Conservation (phyloP, 1,139 yeast species). For the Taphrina deformans region DNA sequence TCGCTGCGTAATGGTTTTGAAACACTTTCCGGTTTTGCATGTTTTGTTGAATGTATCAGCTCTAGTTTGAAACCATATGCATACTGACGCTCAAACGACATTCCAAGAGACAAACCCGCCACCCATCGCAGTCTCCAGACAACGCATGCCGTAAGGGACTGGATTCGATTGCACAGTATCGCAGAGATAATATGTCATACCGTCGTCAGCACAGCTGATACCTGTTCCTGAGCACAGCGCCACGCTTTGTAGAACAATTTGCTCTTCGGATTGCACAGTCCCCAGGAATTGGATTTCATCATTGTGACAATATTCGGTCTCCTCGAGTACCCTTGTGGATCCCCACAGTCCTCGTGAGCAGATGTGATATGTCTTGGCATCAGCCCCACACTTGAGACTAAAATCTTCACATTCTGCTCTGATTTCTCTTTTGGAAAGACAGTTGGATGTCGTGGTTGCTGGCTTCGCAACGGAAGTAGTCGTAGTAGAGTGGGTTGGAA, state of each 20-base stretch:
- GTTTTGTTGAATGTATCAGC: too few relatives aligned
- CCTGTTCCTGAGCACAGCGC: slow-evolving; percentile 18
- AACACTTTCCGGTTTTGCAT: neutral
- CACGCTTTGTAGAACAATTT: neutral
- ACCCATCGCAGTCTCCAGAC: neutral
- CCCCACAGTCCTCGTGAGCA: slow-evolving; percentile 20
- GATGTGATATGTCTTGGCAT: neutral
- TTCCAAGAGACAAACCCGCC: slow-evolving; percentile 21
- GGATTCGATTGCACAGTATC: neutral
- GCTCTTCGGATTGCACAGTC: neutral
- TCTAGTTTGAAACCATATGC: neutral
- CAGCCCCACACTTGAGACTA: slow-evolving; percentile 9
- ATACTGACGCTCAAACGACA: neutral
- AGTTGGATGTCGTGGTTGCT: slow-evolving; percentile 3
- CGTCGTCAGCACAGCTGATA: slow-evolving; percentile 9
- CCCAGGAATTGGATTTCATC: neutral
- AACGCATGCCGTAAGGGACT: slow-evolving; percentile 19
- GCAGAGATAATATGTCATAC: slow-evolving; percentile 10
- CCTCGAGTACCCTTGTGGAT: neutral
- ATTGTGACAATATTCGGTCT: neutral
- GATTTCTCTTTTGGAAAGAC: slow-evolving; percentile 4
- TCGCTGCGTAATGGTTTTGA: too few relatives aligned
- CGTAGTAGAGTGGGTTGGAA: neutral
- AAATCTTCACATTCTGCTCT: slow-evolving; percentile 19
- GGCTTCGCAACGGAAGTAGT: too few relatives aligned